Evolutionary conservation across 169 alveolate genomes (phyloP), one percentile per base, ranked within the genome.

Genomic region (Eimeria acervulina): DNA sequence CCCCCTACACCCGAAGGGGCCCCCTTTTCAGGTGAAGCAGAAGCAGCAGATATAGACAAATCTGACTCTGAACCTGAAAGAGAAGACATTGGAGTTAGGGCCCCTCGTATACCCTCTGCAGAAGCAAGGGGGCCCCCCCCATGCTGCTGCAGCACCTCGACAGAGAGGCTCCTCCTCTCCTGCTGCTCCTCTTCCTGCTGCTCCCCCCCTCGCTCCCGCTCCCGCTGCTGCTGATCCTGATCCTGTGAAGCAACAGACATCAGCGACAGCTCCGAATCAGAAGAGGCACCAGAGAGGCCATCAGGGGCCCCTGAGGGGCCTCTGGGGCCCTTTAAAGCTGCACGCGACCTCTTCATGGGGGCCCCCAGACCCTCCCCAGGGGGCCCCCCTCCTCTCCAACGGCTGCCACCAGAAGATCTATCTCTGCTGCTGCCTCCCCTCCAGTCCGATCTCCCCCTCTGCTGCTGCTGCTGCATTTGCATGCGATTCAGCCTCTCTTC

Each of bases 201-300:
- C 74, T 59, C 63, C 38, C 51, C 21, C 66, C 21, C 13, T 12
- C 13, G 74, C 36, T 51, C 44, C 74, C 51, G 52, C 91, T 51
- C 52, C 91, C 38, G 91, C 21, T 44, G 28, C 66, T 36, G 44
- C 42, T 44, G 74, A 33, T 51, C 40, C 51, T 47, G 91, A 7
- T 81, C 91, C 55, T 81, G 72, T 1, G 91, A 81, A 7, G 91
- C 91, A 7, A 81, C 91, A 26, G 91, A 81, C 91, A 81, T 81
- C 19, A 81, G 47, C 15, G 91, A 81, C 74, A 81, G 28, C 91
- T 81, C 91, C 10, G 91, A 81, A 21, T 81, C 91, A 1, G 91
- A 81, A 38, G 63, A 36, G 68, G 44, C 68, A 42, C 72, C 88
- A 17, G 36, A 63, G 55, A 63, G 72, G 21, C 31, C 91, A 47